These are phyloP conservation scores for Austroboletus niveus DNA, from an alignment of 1,284 basidiomycete genomes.

Conservation along the genomic window DNA sequence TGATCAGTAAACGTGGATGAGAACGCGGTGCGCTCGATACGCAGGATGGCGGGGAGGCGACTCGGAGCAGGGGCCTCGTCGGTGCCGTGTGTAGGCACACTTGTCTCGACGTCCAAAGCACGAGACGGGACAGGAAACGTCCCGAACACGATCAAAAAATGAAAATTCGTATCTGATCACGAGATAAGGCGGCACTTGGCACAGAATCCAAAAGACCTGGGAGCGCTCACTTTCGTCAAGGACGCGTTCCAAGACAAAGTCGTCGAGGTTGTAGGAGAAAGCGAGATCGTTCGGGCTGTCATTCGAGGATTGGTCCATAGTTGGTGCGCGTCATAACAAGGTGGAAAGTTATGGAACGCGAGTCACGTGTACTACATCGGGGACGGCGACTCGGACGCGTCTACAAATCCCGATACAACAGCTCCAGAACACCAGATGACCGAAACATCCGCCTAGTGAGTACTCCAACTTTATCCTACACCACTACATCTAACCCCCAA, in stretches of 20 bases:
- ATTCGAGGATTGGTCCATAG: neutral
- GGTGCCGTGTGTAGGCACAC: neutral
- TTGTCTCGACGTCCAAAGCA: too few relatives aligned
- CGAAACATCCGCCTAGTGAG: slow-evolving; percentile 48
- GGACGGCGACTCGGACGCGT: too few relatives aligned
- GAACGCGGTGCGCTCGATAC: slow-evolving; percentile 58
- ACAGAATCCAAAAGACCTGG: neutral
- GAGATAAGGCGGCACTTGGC: neutral
- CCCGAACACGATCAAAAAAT: slow-evolving; percentile 27
- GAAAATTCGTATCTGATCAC: slow-evolving; percentile 24
- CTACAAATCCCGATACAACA: too few relatives aligned
- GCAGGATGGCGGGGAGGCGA: slow-evolving; percentile 49
- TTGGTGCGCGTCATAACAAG: too few relatives aligned
- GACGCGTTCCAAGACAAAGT: slow-evolving; percentile 22
- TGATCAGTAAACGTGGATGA: slow-evolving; percentile 32
- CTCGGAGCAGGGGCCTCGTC: neutral
- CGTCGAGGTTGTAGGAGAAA: slow-evolving; percentile 14
- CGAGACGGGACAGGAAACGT: slow-evolving; percentile 20
- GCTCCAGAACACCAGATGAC: too few relatives aligned
- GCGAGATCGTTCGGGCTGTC: neutral
- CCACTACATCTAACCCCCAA: neutral
- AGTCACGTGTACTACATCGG: too few relatives aligned
- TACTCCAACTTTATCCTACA: neutral
- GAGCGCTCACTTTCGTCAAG: slow-evolving; percentile 25
- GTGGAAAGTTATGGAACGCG: too few relatives aligned